Conservation (phyloP, 202 grass and related monocot species). For the Musa balbisiana region DNA sequence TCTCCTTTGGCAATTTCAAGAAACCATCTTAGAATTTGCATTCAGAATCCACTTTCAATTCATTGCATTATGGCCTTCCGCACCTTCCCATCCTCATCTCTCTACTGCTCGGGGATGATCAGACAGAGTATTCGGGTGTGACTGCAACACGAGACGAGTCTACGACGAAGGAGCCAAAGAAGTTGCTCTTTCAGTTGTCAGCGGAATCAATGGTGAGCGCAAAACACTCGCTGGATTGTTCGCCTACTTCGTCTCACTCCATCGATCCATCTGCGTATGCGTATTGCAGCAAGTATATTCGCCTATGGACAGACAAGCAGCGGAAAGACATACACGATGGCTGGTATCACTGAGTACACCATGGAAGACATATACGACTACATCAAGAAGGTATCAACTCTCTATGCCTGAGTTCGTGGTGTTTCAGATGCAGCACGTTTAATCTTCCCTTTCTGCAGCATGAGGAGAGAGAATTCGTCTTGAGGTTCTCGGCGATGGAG, state of each 20-base stretch:
- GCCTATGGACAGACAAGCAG: conserved; percentile 95
- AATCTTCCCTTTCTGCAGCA: conserved; percentile 34
- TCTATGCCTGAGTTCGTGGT: background rate
- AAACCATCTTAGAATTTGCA: too few relatives aligned
- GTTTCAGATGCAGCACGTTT: background rate
- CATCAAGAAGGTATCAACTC: conserved; percentile 44
- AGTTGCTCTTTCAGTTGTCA: conserved; percentile 73
- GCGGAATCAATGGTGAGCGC: conserved; percentile 73
- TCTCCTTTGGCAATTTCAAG: too few relatives aligned
- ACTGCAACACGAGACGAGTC: conserved; percentile 56
- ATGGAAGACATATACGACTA: conserved; percentile 74
- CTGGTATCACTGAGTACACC: conserved; percentile 60
- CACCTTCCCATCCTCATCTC: too few relatives aligned
- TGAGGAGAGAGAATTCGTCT: conserved; percentile 58
- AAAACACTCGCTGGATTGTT: background rate
- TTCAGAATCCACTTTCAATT: too few relatives aligned
- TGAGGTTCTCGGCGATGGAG: conserved; percentile 89
- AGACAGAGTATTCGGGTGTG: conserved; percentile 78
- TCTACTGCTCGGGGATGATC: background rate
- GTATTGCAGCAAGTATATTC: conserved; percentile 68
- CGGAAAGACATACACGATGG: conserved; percentile 95
- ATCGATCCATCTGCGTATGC: background rate
- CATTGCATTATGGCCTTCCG: too few relatives aligned
- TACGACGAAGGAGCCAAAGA: conserved; percentile 78
- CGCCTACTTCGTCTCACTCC: too few relatives aligned